Conservation (phyloP, 805 yeast species). For the Wickerhamomyces strasburgensis region DNA sequence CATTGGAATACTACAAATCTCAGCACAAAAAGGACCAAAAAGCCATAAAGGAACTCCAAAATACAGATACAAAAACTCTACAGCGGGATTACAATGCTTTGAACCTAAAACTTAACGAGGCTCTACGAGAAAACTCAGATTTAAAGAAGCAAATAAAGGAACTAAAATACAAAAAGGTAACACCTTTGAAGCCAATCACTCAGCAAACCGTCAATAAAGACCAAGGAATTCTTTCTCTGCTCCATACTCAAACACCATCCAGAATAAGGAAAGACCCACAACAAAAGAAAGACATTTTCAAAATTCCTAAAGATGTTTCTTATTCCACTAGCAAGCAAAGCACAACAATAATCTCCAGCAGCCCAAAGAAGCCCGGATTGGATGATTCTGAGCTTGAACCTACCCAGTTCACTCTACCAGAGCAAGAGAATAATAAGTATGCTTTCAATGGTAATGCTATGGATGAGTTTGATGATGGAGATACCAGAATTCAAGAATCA, state of each 20-base stretch:
- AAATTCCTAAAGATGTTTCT: too few relatives aligned
- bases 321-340: too few relatives aligned
- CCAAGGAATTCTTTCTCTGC: neutral
- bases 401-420: conserved; percentile 7
- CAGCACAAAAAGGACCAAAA: neutral
- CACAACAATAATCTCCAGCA: too few relatives aligned
- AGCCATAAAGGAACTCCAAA: neutral
- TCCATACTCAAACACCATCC: neutral
- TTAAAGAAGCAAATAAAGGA: neutral
- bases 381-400: conserved; percentile 4
- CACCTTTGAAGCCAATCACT: neutral
- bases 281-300: too few relatives aligned
- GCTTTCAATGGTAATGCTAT: neutral
- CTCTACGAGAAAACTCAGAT: conserved; percentile 2
- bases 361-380: neutral
- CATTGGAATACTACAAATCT: too few relatives aligned
- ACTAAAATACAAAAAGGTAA: neutral
- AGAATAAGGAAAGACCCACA: neutral
- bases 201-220: neutral
- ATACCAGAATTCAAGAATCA: conserved; percentile 3
- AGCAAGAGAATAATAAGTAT: neutral
- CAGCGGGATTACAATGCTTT: conserved; percentile 7
- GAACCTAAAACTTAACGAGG: conserved; percentile 5
- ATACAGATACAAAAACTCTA: too few relatives aligned
- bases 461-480: neutral